Conservation (phyloP, 306 rosid species). For the Citrullus mucosospermus region DNA sequence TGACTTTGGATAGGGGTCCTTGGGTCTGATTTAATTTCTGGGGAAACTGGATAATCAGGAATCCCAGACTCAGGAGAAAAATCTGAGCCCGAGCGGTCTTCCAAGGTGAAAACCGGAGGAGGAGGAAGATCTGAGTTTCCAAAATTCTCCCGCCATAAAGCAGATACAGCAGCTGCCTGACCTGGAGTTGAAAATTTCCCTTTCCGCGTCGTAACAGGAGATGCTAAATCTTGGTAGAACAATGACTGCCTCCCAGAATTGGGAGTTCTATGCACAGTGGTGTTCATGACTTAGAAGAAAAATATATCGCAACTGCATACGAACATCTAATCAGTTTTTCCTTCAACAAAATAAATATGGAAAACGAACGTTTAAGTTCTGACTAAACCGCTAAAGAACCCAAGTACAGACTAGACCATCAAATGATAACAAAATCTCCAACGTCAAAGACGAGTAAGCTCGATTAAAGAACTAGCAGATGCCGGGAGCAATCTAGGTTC, state of each 20-base stretch:
- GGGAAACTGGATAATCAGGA: slow-evolving; percentile 71
- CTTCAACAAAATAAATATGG: neutral
- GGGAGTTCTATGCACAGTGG: slow-evolving; percentile 58
- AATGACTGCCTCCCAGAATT: slow-evolving; percentile 68
- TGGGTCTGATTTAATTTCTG: slow-evolving; percentile 61
- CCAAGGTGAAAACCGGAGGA: slow-evolving; percentile 84
- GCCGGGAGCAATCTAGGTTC: neutral
- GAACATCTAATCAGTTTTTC: neutral
- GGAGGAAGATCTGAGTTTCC: slow-evolving; percentile 82
- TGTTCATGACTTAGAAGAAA: slow-evolving; percentile 27
- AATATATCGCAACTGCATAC: neutral
- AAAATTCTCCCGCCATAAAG: slow-evolving; percentile 72
- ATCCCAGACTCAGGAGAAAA: slow-evolving; percentile 89
- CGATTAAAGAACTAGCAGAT: neutral
- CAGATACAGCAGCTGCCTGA: slow-evolving; percentile 71
- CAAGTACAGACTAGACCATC: neutral
- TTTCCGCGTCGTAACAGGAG: slow-evolving; percentile 66
- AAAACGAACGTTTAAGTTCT: neutral
- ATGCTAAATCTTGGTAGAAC: slow-evolving; percentile 87
- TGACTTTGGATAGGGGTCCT: slow-evolving; percentile 43
- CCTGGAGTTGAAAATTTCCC: slow-evolving; percentile 75
- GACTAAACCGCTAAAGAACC: neutral
- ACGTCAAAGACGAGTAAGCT: neutral
- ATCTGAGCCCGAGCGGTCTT: slow-evolving; percentile 80
- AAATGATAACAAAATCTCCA: neutral